Evolutionary conservation across 2,329 filamentous ascomycete species (phyloP).

Genomic region (Trichoderma breve): DNA sequence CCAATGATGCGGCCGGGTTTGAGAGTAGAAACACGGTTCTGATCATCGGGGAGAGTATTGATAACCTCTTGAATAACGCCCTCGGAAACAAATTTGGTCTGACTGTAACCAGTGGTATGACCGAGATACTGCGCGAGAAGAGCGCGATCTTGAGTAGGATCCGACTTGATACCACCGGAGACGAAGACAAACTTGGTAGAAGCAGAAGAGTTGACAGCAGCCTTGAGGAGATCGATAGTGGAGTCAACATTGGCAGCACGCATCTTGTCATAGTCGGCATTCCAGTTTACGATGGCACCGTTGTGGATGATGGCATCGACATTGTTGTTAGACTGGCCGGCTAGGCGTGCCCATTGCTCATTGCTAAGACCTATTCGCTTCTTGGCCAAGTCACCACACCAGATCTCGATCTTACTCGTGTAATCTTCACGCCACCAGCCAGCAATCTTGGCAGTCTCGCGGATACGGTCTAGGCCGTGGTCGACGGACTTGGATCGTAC

Average conservation of each 20-base stretch:
- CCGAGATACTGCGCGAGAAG: slow-evolving; percentile 6
- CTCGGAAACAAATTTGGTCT: slow-evolving; percentile 29
- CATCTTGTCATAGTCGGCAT: slow-evolving; percentile 71
- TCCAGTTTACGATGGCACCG: slow-evolving; percentile 78
- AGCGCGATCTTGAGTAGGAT: background rate
- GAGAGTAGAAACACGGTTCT: slow-evolving; percentile 23
- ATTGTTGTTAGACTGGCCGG: slow-evolving; percentile 38
- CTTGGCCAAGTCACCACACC: slow-evolving; percentile 43
- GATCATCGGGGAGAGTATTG: background rate
- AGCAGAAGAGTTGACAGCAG: slow-evolving; percentile 18
- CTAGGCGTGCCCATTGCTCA: slow-evolving; percentile 58
- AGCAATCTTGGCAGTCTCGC: background rate
- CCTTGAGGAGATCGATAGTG: slow-evolving; percentile 24
- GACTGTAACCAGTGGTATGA: slow-evolving; percentile 23
- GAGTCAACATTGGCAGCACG: slow-evolving; percentile 66
- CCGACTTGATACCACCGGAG: slow-evolving; percentile 25
- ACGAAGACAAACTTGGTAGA: slow-evolving; percentile 27
- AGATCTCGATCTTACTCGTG: slow-evolving; percentile 9
- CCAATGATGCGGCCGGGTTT: slow-evolving; percentile 30
- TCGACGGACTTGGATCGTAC: slow-evolving; percentile 1
- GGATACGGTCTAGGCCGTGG: slow-evolving; percentile 7
- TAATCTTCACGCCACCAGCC: slow-evolving; percentile 13
- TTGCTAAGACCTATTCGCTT: slow-evolving; percentile 67
- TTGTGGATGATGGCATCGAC: slow-evolving; percentile 79
- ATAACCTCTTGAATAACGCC: slow-evolving; percentile 21